These are phyloP conservation scores for Lablab purpureus DNA, from an alignment of 306 rosid species.

Conservation along the genomic window DNA sequence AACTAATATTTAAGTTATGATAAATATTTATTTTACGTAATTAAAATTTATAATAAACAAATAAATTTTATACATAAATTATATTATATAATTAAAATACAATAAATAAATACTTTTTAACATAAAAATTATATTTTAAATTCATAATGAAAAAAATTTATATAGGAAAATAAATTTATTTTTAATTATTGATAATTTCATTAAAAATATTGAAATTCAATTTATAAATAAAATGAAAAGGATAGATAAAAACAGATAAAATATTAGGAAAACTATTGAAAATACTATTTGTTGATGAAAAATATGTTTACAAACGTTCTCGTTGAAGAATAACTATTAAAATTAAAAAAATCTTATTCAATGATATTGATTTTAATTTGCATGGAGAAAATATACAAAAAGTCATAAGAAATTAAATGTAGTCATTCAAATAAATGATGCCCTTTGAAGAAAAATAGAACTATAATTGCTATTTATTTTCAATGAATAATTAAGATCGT, in stretches of 20 bases:
- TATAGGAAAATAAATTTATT: not conserved
- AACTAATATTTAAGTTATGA: not conserved
- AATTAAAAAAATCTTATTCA: not conserved
- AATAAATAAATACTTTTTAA: not conserved
- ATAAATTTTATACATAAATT: not conserved
- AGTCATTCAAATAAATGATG: not conserved
- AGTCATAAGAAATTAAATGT: not conserved
- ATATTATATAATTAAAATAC: not conserved
- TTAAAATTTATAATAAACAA: not conserved
- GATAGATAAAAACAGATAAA: not conserved
- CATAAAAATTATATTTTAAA: not conserved
- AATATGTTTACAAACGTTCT: not conserved
- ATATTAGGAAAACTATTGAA: not conserved
- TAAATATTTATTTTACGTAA: not conserved
- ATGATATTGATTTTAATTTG: not conserved
- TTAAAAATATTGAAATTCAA: not conserved
- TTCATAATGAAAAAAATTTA: not conserved
- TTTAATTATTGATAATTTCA: not conserved
- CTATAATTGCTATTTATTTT: not conserved
- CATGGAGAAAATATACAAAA: not conserved
- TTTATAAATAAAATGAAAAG: not conserved
- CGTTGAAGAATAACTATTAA: not conserved
- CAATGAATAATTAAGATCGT: not conserved
- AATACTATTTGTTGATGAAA: not conserved
- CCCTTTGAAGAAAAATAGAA: not conserved